A percentile compares a stretch with the other conserved stretches of the same genome.
These are phyloP conservation scores for Ceratobasidium sp. DNA, from an alignment of 1,284 basidiomycete species.

Conservation along the genomic window DNA sequence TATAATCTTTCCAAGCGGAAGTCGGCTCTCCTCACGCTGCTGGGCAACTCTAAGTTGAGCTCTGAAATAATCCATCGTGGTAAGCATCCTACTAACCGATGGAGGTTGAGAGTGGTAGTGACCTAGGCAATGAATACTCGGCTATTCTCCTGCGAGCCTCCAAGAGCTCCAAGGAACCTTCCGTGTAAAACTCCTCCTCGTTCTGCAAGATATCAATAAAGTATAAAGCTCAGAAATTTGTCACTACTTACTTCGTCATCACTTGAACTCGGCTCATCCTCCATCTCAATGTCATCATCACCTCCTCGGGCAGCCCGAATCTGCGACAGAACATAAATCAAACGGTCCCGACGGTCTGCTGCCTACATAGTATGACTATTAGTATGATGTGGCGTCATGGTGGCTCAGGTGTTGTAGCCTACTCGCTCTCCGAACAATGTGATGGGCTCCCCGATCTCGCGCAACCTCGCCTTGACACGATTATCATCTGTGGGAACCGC, in stretches of 20 bases:
- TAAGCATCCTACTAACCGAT: constrained; percentile 76
- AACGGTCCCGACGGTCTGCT: constrained; percentile 87
- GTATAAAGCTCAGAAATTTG: constrained; percentile 3
- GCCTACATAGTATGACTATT: constrained; percentile 58
- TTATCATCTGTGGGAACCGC: constrained; percentile 97
- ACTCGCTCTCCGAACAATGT: constrained; percentile 97
- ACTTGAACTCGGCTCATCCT: constrained; percentile 69
- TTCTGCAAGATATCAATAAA: constrained; percentile 50
- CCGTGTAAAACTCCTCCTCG: constrained; percentile 95
- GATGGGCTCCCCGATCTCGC: constrained; percentile 94
- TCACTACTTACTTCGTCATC: constrained; percentile 71
- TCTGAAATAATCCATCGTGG: constrained; percentile 63
- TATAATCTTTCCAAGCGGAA: constrained; percentile 89
- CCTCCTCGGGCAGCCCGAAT: constrained; percentile 80
- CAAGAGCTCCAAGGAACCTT: constrained; percentile 84
- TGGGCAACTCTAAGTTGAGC: constrained; percentile 88
- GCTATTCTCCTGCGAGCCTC: constrained; percentile 83
- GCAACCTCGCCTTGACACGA: constrained; percentile 83
- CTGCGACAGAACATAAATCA: constrained; percentile 90
- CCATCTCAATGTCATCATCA: constrained; percentile 67
- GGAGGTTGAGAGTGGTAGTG: constrained; percentile 62
- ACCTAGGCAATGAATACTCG: constrained; percentile 91
- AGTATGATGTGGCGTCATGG: not conserved
- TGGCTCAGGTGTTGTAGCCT: constrained; percentile 51
- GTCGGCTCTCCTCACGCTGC: constrained; percentile 83